Evolutionary conservation across 2,329 filamentous ascomycete genomes (phyloP).

Genomic region (Fusarium xylarioides): DNA sequence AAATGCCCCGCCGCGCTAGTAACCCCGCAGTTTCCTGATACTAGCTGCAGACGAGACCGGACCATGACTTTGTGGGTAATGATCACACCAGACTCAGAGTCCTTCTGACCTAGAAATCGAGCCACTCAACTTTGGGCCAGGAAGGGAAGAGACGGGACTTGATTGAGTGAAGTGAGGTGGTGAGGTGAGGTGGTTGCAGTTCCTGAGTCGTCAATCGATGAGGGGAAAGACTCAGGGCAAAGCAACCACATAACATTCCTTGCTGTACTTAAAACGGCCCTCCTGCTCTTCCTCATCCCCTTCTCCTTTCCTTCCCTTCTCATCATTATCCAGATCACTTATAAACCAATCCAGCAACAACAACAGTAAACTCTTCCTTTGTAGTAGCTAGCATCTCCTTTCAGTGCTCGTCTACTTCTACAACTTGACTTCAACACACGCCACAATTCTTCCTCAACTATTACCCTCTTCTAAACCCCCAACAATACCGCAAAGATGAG

Average conservation of each 20-base stretch:
- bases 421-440: constrained; percentile 18
- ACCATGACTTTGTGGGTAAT: constrained; percentile 30
- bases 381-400: constrained; percentile 23
- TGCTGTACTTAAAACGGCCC: constrained; percentile 38
- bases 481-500: constrained; percentile 59
- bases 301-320: constrained; percentile 37
- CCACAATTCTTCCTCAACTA: constrained; percentile 33
- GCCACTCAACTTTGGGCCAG: constrained; percentile 28
- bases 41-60: constrained; percentile 26
- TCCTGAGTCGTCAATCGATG: constrained; percentile 33
- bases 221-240: constrained; percentile 30
- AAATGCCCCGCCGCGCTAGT: constrained; percentile 21
- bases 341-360: constrained; percentile 36
- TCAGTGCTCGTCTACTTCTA: constrained; percentile 27
- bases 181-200: constrained; percentile 29
- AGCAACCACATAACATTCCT: constrained; percentile 28
- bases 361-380: constrained; percentile 1
- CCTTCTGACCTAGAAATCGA: constrained; percentile 32
- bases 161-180: constrained; percentile 11
- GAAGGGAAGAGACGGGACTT: constrained; percentile 10
- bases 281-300: constrained; percentile 35
- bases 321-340: constrained; percentile 35
- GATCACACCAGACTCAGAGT: constrained; percentile 30
- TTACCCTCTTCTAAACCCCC: constrained; percentile 30
- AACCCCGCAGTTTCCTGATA: constrained; percentile 33